Conservation (phyloP, 345 rosid genomes). For the Ricinus communis region DNA sequence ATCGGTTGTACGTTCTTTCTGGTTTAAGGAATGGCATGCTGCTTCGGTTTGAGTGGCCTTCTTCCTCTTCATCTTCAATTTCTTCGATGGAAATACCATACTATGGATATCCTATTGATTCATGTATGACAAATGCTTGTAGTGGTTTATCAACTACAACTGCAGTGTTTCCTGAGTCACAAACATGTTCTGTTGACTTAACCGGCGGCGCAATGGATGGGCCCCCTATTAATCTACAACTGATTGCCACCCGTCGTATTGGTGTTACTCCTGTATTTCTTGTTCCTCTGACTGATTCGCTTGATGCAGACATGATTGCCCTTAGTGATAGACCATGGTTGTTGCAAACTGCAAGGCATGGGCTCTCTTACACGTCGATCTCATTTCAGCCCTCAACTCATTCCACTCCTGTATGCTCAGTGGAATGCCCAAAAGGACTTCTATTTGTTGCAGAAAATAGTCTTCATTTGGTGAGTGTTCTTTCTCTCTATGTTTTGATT, state of each 20-base stretch:
- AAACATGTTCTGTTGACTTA: slow-evolving; percentile 30
- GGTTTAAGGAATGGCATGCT: slow-evolving; percentile 99
- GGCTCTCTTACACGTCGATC: slow-evolving; percentile 83
- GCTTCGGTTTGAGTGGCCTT: slow-evolving; percentile 93
- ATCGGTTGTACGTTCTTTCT: slow-evolving; percentile 74
- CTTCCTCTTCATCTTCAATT: slow-evolving; percentile 28
- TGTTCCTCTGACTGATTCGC: slow-evolving; percentile 75
- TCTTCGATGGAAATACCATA: slow-evolving; percentile 33
- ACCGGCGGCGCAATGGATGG: slow-evolving; percentile 30
- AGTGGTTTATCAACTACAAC: slow-evolving; percentile 19
- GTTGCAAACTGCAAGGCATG: slow-evolving; percentile 86
- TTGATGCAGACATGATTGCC: slow-evolving; percentile 80
- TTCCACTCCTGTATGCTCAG: slow-evolving; percentile 89
- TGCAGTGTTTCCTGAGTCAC: slow-evolving; percentile 30
- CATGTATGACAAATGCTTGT: slow-evolving; percentile 36
- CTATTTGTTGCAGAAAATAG: slow-evolving; percentile 92
- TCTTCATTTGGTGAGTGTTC: slow-evolving; percentile 72
- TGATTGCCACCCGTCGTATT: slow-evolving; percentile 86
- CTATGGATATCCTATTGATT: slow-evolving; percentile 26
- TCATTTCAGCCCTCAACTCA: slow-evolving; percentile 95
- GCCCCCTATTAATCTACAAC: slow-evolving; percentile 58
- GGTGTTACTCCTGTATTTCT: slow-evolving; percentile 97
- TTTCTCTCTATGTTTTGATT: not conserved
- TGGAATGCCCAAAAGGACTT: slow-evolving; percentile 90
- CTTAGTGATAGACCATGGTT: slow-evolving; percentile 99